phyloP scores from a whole-genome alignment of 1,284 basidiomycete genomes.

The Omphalotus olearius region DNA sequence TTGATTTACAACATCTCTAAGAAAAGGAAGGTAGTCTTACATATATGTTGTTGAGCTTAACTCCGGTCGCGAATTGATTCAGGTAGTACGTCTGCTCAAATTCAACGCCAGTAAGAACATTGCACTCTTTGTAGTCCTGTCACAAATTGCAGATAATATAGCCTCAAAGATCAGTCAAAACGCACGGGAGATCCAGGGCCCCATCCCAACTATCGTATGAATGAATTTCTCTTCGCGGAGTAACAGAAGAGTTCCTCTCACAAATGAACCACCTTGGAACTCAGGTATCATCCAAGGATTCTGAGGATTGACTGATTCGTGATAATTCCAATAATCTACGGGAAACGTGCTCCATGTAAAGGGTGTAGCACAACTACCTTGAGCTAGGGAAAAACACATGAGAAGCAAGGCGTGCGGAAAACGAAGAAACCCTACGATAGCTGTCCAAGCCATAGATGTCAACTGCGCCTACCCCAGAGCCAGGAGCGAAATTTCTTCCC shows the following conservation, averaged over 20 bases:
- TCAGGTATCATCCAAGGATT: conserved; percentile 9
- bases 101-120: conserved; percentile 14
- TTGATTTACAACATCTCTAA: background rate
- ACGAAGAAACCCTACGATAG: conserved; percentile 12
- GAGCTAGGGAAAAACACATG: background rate
- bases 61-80: conserved; percentile 16
- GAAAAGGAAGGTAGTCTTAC: background rate
- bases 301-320: conserved; percentile 14
- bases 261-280: conserved; percentile 12
- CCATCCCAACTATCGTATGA: conserved; percentile 12
- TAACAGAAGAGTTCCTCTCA: background rate
- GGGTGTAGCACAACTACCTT: conserved; percentile 16
- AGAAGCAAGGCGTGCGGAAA: background rate
- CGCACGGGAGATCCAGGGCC: conserved; percentile 16
- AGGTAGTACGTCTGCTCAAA: conserved; percentile 17
- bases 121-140: conserved; percentile 15
- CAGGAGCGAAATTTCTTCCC: conserved; percentile 17
- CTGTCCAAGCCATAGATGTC: conserved; percentile 15
- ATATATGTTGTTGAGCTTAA: conserved; percentile 16
- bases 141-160: background rate
- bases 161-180: background rate
- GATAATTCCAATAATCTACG: conserved; percentile 16
- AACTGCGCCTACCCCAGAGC: conserved; percentile 13
- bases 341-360: conserved; percentile 14
- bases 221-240: background rate